These are phyloP conservation scores for Galeopsis tetrahit DNA, from an alignment of 257 asterid genomes.

Conservation along the genomic window DNA sequence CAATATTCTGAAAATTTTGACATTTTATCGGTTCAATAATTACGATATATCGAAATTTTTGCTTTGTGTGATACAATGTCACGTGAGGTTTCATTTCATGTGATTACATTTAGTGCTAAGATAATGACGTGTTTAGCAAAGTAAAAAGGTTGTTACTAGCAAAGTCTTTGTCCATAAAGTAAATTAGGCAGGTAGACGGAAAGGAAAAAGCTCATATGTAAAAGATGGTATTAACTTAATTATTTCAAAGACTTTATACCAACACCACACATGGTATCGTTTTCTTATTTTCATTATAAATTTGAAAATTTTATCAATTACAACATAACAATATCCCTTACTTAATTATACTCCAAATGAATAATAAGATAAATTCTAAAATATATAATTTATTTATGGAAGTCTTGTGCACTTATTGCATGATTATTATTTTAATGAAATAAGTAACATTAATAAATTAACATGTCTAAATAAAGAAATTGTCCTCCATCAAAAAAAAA, in stretches of 20 bases:
- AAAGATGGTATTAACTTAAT: neutral
- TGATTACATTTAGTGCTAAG: neutral
- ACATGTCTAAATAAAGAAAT: no score
- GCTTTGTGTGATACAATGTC: neutral
- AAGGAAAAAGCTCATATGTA: neutral
- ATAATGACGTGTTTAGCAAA: conserved; percentile 13
- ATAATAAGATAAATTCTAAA: no score
- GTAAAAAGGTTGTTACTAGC: neutral
- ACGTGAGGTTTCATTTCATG: neutral
- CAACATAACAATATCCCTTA: neutral
- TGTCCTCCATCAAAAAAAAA: no score
- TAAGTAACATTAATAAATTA: no score
- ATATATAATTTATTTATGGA: no score
- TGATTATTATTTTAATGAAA: no score
- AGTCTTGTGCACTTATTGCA: no score
- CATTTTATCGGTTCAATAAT: no score
- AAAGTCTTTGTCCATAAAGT: conserved; percentile 18
- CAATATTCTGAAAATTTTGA: no score
- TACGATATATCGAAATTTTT: no score
- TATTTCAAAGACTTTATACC: conserved; percentile 17
- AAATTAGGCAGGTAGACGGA: conserved; percentile 5
- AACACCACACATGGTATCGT: conserved; percentile 34
- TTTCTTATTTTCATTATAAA: neutral
- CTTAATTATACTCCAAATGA: neutral
- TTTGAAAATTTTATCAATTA: neutral